Percentiles rank a stretch among this genome's conserved stretches.
Conservation (phyloP, 2,329 filamentous ascomycete genomes). For the Alternaria longipes region DNA sequence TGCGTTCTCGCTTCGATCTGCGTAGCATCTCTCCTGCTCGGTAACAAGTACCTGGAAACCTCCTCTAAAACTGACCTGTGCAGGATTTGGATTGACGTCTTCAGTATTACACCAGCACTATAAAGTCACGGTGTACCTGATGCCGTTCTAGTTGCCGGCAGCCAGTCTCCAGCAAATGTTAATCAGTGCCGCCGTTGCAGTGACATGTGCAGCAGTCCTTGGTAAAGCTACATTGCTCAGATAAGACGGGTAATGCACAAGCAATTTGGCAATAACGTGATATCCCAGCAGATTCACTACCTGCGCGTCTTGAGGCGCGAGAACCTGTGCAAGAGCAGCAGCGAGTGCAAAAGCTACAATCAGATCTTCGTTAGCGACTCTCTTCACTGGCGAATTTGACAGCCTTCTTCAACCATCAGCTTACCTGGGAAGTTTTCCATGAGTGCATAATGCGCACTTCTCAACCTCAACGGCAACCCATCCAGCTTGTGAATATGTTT, state of each 20-base stretch:
- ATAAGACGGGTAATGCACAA: constrained; percentile 34
- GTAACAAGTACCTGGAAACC: neutral
- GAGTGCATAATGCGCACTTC: constrained; percentile 34
- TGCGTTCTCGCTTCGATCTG: neutral
- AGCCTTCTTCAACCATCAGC: neutral
- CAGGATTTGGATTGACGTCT: neutral
- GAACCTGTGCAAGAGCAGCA: constrained; percentile 31
- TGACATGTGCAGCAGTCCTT: constrained; percentile 29
- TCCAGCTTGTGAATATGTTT: constrained; percentile 24
- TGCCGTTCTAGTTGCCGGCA: constrained; percentile 18
- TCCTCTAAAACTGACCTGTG: neutral
- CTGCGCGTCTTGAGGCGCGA: constrained; percentile 34
- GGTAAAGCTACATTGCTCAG: constrained; percentile 28
- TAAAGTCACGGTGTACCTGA: constrained; percentile 8
- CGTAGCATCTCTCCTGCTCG: neutral
- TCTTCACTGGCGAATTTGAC: neutral
- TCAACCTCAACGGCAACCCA: constrained; percentile 29
- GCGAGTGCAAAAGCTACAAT: constrained; percentile 29
- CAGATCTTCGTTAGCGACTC: neutral
- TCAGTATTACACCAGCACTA: neutral
- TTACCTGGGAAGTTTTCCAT: constrained; percentile 37
- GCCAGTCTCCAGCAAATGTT: constrained; percentile 37
- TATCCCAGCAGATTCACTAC: constrained; percentile 33
- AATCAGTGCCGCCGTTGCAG: constrained; percentile 33
- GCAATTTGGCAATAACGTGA: constrained; percentile 34